Evolutionary conservation across 2,329 filamentous ascomycete species (phyloP), one percentile per base, ranked within the genome.

Genomic region (Arachnomyces sp.): DNA sequence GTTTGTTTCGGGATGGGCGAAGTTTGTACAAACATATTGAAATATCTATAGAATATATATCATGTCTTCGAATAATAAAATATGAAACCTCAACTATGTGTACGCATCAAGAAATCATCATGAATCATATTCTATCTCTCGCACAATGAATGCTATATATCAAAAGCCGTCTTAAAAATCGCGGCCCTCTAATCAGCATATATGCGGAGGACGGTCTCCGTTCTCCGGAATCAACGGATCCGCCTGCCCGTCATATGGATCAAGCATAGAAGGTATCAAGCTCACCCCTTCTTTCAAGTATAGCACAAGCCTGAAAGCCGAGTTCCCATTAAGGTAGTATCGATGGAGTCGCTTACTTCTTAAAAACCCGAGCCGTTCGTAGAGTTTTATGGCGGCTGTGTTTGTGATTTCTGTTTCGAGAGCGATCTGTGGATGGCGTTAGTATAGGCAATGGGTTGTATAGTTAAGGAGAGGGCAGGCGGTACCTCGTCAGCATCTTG

Each of bases 381-480:
- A 98, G 7, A 98, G 69, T 49, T 87, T 84, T 70, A 96, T 86
- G 14, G 89, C 92, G 1, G 88, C 82, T 1, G 80, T 77, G 58
- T 98, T 98, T 12, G 84, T 86, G 62, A 93, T 87, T 66, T 98
- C 92, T 0, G 92, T 98, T 67, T 98, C 92, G 18, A 98, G 77
- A 2, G 93, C 90, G 45, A 98, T 82, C 71, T 77, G 40, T 39
- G 14, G 16, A 34, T 31, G 17, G 38, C 38, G 31, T 16, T 2
- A 25, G 8, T 3, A 34, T 15, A 13, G 30, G 34, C 38, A 28
- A 17, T 38, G 8, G 6, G 17, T 4, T 28, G 21, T 18, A 28
- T 32, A 32, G 34, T 28, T 15, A n/a, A 16, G 30, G 9, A 7
- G 30, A 29, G 13, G 38, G 33, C 29, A 34, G 7, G 11, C 55